Evolutionary conservation across 2,329 filamentous ascomycete species (phyloP).

Genomic region (Pyrenophora graminea): DNA sequence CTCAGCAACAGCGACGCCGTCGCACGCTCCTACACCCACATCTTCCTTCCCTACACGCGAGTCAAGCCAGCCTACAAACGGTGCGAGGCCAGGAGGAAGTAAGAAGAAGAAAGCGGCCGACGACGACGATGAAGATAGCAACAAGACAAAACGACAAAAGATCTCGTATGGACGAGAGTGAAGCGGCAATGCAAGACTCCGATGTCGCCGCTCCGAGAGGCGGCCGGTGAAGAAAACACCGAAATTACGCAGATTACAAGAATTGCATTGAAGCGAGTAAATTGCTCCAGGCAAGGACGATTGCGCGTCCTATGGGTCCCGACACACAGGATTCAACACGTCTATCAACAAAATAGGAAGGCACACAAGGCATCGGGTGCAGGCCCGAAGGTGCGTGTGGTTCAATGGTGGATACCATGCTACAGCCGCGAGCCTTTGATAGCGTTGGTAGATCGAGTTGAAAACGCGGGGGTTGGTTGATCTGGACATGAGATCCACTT

Average conservation of each 20-base stretch:
- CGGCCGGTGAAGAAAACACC: conserved; percentile 3
- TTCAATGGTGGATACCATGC: conserved; percentile 5
- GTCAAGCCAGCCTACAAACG: conserved; percentile 50
- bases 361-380: conserved; percentile 12
- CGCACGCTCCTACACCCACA: conserved; percentile 54
- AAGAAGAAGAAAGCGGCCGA: conserved; percentile 53
- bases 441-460: conserved; percentile 16
- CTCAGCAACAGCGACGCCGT: conserved; percentile 46
- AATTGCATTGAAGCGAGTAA: conserved; percentile 8
- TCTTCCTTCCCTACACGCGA: conserved; percentile 54
- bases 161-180: conserved; percentile 56
- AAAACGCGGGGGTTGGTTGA: conserved; percentile 27
- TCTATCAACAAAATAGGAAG: conserved; percentile 26
- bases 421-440: conserved; percentile 7
- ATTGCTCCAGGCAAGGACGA: conserved; percentile 11
- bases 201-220: neutral
- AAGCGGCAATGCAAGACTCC: conserved; percentile 13
- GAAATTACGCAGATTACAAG: conserved; percentile 10
- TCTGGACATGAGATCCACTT: conserved; percentile 29
- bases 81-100: conserved; percentile 44
- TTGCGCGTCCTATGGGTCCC: conserved; percentile 35
- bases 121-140: conserved; percentile 54
- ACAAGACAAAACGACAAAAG: conserved; percentile 55
- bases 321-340: conserved; percentile 17
- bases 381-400: conserved; percentile 9